Base-by-base conservation (phyloP, 2,329 filamentous ascomycete species). In the Sphaceloma murrayae region DNA sequence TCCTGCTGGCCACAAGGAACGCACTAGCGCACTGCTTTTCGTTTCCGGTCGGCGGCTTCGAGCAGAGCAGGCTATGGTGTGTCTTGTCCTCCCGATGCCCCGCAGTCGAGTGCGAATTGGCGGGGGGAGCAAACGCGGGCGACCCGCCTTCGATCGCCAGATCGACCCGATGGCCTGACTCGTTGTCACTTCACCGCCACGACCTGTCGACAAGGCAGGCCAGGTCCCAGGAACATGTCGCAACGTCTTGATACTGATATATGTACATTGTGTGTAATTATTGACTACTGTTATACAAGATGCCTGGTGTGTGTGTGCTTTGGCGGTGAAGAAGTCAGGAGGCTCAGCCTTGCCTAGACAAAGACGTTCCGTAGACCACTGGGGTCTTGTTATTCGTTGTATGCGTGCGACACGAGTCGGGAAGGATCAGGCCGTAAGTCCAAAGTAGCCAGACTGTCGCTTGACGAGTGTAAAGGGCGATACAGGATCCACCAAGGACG, bases 131-230 rank as follows among this genome's bases (percentile, higher is more conserved):
- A 10, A n/a, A n/a, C n/a, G n/a, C n/a, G n/a, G n/a, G n/a, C n/a
- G n/a, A n/a, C n/a, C n/a, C n/a, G n/a, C n/a, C n/a, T n/a, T n/a
- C n/a, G n/a, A n/a, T n/a, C n/a, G n/a, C n/a, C n/a, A n/a, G n/a
- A n/a, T n/a, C n/a, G n/a, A n/a, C n/a, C n/a, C n/a, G n/a, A n/a
- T n/a, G n/a, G n/a, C n/a, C n/a, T n/a, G n/a, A n/a, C n/a, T n/a
- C n/a, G n/a, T n/a, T 40, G 36, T 40, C 36, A 40, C 36, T 40
- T 40, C 36, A 40, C 36, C 36, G 36, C 36, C 30, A 29, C 36
- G 30, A 40, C 6, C 30, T n/a, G n/a, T n/a, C n/a, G n/a, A n/a
- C n/a, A n/a, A n/a, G n/a, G 36, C 36, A 26, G 36, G 22, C 30
- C 36, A 18, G 7, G 16, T 19, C n/a, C 36, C 24, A 40, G 36